Evolutionary conservation across 2,329 filamentous ascomycete species (phyloP), one percentile per base, ranked within the genome.

Genomic region (Pyrenophora graminea): DNA sequence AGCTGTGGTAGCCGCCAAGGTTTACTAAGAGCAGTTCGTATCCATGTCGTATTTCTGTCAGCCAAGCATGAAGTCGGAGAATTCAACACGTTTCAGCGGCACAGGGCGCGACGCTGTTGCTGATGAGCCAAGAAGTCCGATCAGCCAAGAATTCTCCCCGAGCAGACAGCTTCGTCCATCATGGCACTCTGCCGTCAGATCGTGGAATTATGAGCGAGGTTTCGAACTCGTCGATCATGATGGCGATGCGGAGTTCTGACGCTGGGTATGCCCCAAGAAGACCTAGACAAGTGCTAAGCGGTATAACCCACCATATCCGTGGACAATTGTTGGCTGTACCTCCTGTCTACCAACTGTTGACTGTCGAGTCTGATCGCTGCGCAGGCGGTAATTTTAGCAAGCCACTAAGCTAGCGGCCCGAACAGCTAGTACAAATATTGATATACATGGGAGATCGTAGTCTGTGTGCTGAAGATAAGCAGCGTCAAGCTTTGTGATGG

Each of bases 381-480:
- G 8, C 4, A 25, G 23, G 23, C 23, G 6, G 23, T 25, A 25
- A 25, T 25, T 25, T 25, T 25, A 6, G 23, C 13, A 31, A 27
- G 17, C 23, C 17, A n/a, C 30, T 34, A 17, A 13, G 21, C 15
- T 17, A 7, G 31, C 12, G 34, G 31, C 31, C 12, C 17, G 34
- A 45, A 8, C 9, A 17, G 9, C 34, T 37, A 12, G 15, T 19
- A 19, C 4, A 21, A 7, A n/a, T 39, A 39, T 6, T 34, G 13
- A 7, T 12, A 21, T 4, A 21, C 18, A 45, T 39, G 12, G 12
- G 25, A 30, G 38, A 15, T 45, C 34, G 13, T 31, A 21, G 15
- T 34, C 19, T 42, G 32, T 48, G 19, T 42, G 38, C 25, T 51
- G 8, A 12, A 48, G 17, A 42, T 23, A 33, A 47, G 43, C 43